These are phyloP conservation scores for Lactarius hatsudake DNA, from an alignment of 768 basidiomycete species.

Conservation along the genomic window DNA sequence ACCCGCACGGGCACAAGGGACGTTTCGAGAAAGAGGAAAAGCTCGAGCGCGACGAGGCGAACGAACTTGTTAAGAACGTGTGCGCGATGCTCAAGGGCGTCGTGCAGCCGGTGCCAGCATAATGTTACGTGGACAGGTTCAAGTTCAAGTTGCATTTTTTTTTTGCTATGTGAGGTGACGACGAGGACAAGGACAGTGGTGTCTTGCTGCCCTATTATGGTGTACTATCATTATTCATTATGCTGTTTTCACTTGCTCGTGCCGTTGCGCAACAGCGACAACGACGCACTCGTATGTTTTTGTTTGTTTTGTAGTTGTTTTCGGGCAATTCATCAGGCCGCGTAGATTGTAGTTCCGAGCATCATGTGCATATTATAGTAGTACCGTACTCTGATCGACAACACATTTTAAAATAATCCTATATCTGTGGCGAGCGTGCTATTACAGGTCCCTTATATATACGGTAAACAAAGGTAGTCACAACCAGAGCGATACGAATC, in stretches of 20 bases:
- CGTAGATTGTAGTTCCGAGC: too few species aligned
- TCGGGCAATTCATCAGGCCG: neutral
- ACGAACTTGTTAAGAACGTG: constrained; percentile 15
- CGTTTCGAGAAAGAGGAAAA: constrained; percentile 15
- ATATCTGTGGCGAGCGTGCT: neutral
- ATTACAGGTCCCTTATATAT: neutral
- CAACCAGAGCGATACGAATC: neutral
- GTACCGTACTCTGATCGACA: neutral
- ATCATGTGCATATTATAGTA: neutral
- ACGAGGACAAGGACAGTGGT: neutral
- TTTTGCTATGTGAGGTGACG: neutral
- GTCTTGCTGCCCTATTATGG: neutral
- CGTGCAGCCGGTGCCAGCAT: constrained; percentile 5
- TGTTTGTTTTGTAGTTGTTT: neutral
- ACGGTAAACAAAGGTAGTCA: too few species aligned
- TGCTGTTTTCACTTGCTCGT: neutral
- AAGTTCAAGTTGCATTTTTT: too few species aligned
- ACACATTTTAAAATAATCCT: neutral
- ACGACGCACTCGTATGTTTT: neutral
- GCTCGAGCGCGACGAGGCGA: constrained; percentile 17
- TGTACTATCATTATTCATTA: neutral
- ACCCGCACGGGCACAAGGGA: neutral
- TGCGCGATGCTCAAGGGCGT: constrained; percentile 18
- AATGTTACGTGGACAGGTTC: neutral
- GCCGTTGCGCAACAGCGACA: neutral